Evolutionary conservation across 1,284 basidiomycete species (phyloP).

Genomic region (Fistulinella cinereoalba): DNA sequence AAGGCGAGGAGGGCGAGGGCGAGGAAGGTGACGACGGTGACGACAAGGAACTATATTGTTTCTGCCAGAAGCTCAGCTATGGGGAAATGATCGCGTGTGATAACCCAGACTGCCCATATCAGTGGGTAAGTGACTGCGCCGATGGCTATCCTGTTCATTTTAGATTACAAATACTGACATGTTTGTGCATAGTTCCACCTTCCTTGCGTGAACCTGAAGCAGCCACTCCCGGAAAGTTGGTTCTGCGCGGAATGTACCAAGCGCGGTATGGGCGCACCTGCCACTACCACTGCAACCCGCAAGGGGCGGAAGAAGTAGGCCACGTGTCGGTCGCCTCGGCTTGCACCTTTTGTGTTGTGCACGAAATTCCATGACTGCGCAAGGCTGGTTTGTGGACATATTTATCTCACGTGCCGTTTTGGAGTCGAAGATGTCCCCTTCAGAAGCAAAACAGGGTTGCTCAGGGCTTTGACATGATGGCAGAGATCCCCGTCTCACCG

Average conservation of each 20-base stretch:
- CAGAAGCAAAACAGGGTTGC: not conserved
- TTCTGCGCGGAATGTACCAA: constrained; percentile 54
- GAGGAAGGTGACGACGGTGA: constrained; percentile 48
- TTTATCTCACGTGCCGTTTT: not conserved
- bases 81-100: constrained; percentile 77
- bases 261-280: constrained; percentile 31
- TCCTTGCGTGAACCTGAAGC: constrained; percentile 56
- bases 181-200: constrained; percentile 52
- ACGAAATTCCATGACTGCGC: not conserved
- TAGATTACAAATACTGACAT: constrained; percentile 12
- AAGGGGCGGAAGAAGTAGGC: constrained; percentile 44
- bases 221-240: constrained; percentile 59
- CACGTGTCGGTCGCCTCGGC: not conserved
- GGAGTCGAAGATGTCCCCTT: no score
- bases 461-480: not conserved
- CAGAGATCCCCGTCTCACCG: not conserved
- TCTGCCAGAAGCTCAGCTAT: constrained; percentile 63
- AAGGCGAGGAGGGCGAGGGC: constrained; percentile 47
- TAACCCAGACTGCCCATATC: constrained; percentile 61
- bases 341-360: not conserved
- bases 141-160: not conserved
- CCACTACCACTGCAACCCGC: constrained; percentile 27
- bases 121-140: constrained; percentile 56
- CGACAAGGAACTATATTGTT: constrained; percentile 61
- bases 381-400: not conserved